These are phyloP conservation scores for Eremothecium gossypii DNA, from an alignment of 1,139 yeast genomes.

Conservation along the genomic window DNA sequence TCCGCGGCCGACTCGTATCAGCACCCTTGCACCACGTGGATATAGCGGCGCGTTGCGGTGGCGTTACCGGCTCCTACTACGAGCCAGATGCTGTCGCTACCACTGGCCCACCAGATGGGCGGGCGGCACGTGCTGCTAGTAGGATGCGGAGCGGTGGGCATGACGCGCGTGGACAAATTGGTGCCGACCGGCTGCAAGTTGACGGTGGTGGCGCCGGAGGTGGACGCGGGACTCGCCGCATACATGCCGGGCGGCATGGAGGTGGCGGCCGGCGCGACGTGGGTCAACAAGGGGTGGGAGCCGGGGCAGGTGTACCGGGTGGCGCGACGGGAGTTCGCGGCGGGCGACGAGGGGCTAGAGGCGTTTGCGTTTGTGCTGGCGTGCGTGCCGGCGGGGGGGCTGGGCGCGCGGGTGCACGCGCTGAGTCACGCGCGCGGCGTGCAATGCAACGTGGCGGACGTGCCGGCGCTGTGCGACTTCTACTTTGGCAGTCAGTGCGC, in stretches of 20 bases:
- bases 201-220: constrained; percentile 24
- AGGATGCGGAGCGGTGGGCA: constrained; percentile 29
- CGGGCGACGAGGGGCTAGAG: not conserved
- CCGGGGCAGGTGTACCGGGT: constrained; percentile 1
- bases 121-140: constrained; percentile 22
- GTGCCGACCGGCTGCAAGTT: constrained; percentile 28
- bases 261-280: constrained; percentile 11
- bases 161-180: constrained; percentile 24
- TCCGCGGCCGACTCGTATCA: too few relatives aligned
- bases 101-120: constrained; percentile 25
- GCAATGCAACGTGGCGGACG: constrained; percentile 29
- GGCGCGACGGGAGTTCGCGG: not conserved
- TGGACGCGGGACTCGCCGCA: constrained; percentile 13
- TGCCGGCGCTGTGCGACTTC: constrained; percentile 29
- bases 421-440: constrained; percentile 20
- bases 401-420: constrained; percentile 20
- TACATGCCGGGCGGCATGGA: constrained; percentile 5
- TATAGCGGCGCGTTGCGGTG: too few relatives aligned
- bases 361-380: constrained; percentile 24
- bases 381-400: constrained; percentile 22
- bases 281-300: constrained; percentile 9
- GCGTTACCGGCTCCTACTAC: too few relatives aligned
- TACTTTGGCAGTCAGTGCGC: constrained; percentile 29
- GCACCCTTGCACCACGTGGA: too few relatives aligned
- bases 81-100: constrained; percentile 17